Evolutionary conservation across 345 rosid genomes (phyloP), one percentile per base, ranked within the genome.

Genomic region (Citrus inodora): DNA sequence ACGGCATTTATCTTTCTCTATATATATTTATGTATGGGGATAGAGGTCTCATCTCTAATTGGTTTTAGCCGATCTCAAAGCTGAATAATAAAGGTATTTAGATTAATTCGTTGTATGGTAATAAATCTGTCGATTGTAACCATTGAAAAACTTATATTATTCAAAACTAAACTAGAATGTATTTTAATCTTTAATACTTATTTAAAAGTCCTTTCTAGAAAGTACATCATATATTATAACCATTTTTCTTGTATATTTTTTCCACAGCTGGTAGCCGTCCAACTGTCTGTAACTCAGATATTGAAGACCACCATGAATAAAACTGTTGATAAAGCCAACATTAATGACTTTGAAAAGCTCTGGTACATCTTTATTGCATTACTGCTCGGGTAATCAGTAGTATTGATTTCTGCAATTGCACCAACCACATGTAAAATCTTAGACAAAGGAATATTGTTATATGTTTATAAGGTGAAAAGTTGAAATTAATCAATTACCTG

Each of bases 331-430:
- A 69, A 9, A 24, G 58, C 27, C 37, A 38, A 4, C 24, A 61
- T 17, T 19, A 74, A 24, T 17, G 60, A 51, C 58, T 62, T 14
- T 9, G 24, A 17, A 9, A 63, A 0, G 10, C 17, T 62, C 60
- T 11, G 37, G 28, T 27, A 62, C 5, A 1, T 14, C 25, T 59
- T 42, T 13, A 42, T 35, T 8, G 68, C 65, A 58, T 56, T 25
- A 35, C 67, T 17, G 9, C 35, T 38, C 3, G 3, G 6, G n/a
- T 75, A 75, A 62, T 11, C 4, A 9, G 22, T 3, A 1, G 70
- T 75, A 10, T 61, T 19, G 60, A 75, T 61, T 37, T 9, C 78
- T 75, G 70, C 58, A 28, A 53, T 6, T 64, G 64, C 65, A 59
- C 17, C 65, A 46, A 46, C 51, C 51, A 11, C 51, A 13, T 46